Percentiles rank a stretch among this genome's conserved stretches.
These are phyloP conservation scores for Lasiodiplodia sp. DNA, from an alignment of 2,329 filamentous ascomycete species.

Conservation along the genomic window DNA sequence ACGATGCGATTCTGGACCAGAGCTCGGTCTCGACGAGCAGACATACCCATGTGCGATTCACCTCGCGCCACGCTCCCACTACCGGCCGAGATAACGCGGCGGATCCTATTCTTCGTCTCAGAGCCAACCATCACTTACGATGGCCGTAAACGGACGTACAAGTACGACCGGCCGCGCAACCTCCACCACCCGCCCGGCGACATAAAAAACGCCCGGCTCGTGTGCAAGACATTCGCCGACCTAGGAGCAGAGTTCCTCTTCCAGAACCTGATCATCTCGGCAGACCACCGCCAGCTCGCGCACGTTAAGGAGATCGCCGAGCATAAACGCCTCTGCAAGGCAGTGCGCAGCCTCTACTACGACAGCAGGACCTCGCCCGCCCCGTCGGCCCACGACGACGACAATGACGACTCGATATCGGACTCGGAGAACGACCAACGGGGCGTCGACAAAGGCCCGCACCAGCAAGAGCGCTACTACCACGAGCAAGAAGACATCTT, in stretches of 20 bases:
- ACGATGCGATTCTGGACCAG: background rate
- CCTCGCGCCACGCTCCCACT: constrained; percentile 5
- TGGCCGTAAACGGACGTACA: background rate
- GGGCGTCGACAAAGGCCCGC: background rate
- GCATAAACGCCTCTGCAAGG: constrained; percentile 4
- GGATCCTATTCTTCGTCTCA: constrained; percentile 7
- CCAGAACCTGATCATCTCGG: background rate
- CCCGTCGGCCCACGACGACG: background rate
- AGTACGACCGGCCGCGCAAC: background rate
- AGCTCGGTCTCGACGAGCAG: background rate
- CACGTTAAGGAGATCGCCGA: background rate
- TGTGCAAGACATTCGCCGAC: constrained; percentile 13
- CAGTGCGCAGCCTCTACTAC: constrained; percentile 14
- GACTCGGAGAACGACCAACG: background rate
- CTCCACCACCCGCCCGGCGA: background rate
- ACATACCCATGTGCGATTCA: background rate
- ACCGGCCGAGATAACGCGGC: background rate
- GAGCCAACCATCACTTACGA: background rate
- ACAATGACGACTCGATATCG: background rate
- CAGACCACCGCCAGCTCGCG: background rate
- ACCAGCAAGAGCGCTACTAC: background rate
- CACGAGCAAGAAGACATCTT: constrained; percentile 16
- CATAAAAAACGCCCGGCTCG: constrained; percentile 16
- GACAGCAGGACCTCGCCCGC: background rate
- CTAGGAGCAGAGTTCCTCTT: constrained; percentile 4